Evolutionary conservation across 768 basidiomycete species (phyloP).

Genomic region (Postia placenta): DNA sequence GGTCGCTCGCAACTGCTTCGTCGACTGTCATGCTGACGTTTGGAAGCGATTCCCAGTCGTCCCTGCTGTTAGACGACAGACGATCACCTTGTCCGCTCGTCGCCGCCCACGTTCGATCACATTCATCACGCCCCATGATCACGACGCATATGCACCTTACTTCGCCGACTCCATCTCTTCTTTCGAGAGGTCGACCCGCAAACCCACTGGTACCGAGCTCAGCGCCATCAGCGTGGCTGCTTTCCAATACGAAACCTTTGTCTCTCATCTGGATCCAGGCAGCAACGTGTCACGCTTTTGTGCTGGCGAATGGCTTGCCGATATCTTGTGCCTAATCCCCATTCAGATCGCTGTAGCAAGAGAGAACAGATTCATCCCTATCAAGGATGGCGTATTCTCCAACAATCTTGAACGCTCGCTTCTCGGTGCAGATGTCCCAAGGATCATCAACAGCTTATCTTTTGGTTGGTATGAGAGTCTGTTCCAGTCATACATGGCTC

Average conservation of each 20-base stretch:
- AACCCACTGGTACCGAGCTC: constrained; percentile 44
- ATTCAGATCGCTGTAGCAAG: constrained; percentile 56
- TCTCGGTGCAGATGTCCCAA: constrained; percentile 51
- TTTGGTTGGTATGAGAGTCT: constrained; percentile 65
- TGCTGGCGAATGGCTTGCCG: constrained; percentile 57
- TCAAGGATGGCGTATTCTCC: constrained; percentile 53
- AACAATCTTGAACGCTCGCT: constrained; percentile 43
- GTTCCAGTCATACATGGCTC: constrained; percentile 56
- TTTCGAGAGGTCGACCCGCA: constrained; percentile 46
- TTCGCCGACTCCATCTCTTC: constrained; percentile 37
- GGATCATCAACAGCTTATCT: constrained; percentile 48
- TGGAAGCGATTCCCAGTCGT: constrained; percentile 59
- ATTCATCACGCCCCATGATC: constrained; percentile 38
- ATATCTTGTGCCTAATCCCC: constrained; percentile 55
- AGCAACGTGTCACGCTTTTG: constrained; percentile 33
- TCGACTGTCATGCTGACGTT: constrained; percentile 52
- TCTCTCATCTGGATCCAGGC: constrained; percentile 4
- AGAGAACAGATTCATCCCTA: constrained; percentile 55
- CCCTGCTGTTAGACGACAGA: constrained; percentile 44
- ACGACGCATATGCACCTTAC: constrained; percentile 32
- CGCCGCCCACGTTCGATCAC: constrained; percentile 30
- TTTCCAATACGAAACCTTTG: constrained; percentile 24
- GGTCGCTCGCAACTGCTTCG: constrained; percentile 39
- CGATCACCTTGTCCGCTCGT: constrained; percentile 29
- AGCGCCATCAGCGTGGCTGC: constrained; percentile 31